Base-by-base conservation (phyloP, 2,329 filamentous ascomycete species). In the Aspergillus ruber region DNA sequence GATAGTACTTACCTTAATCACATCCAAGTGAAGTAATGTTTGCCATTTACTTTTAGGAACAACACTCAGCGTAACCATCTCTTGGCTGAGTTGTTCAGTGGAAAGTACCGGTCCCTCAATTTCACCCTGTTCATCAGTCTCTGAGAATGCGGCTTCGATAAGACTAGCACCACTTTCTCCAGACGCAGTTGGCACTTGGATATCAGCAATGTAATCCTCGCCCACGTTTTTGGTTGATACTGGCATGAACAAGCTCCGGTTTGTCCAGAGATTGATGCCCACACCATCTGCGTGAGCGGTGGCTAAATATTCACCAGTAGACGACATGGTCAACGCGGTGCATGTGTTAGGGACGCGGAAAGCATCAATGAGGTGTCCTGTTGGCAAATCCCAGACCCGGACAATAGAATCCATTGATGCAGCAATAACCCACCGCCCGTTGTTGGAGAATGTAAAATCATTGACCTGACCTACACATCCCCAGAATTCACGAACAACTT, bases 241-340 rank as follows among this genome's bases (percentile, higher is more conserved):
- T 58, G 95, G 90, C 47, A 84, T 87, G 74, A 95, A 98, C 1
- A 97, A 75, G 0, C 86, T 85, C 61, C 88, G 88, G 70, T 98
- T 98, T 18, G 88, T 96, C 91, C 93, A 98, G 42, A 98, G 81
- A 56, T 88, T 85, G n/a, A 98, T 85, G 10, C 93, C 93, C 1
- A 95, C 80, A 53, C 85, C 83, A 48, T 85, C 86, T 46, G 89
- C 82, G 45, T 90, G 84, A 0, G 90, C 86, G 3, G 90, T 93
- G 3, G 93, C 93, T n/a, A 98, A 79, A 59, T 90, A 97, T 62
- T 98, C 93, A 12, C 91, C 93, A 0, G 89, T 95, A 1, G 78
- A 77, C 0, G 93, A 95, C 74, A 97, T 95, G 6, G 90, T 83
- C 10, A 98, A 74, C 2, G 89, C 85, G 13, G 84, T 93, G 65